Conservation (phyloP, 257 asterid genomes). For the Thymus quinquecostatus region DNA sequence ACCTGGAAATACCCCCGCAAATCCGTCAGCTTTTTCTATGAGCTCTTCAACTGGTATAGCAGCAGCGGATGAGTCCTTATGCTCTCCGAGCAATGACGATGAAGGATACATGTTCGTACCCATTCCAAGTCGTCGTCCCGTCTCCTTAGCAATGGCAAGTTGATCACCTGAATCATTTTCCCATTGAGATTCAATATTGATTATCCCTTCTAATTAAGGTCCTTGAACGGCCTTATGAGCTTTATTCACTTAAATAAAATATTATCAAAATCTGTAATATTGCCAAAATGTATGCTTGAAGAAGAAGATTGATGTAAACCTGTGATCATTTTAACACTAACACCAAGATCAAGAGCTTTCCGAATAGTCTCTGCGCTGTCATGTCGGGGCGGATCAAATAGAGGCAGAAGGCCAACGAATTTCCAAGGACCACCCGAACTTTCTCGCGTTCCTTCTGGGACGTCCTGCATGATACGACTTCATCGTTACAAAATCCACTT, state of each 20-base stretch:
- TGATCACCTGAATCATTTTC: constrained; percentile 48
- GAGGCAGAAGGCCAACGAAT: constrained; percentile 67
- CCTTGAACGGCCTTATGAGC: too few relatives aligned
- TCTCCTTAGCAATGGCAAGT: constrained; percentile 64
- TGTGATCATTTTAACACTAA: constrained; percentile 70
- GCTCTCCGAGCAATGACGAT: constrained; percentile 55
- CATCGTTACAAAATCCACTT: background rate
- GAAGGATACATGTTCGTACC: constrained; percentile 79
- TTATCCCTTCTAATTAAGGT: too few relatives aligned
- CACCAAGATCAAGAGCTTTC: constrained; percentile 72
- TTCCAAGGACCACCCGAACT: constrained; percentile 67
- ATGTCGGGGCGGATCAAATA: constrained; percentile 72
- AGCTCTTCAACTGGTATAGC: constrained; percentile 61
- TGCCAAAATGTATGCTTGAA: background rate
- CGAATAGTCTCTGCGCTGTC: constrained; percentile 70
- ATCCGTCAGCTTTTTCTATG: constrained; percentile 70
- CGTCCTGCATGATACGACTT: constrained; percentile 35
- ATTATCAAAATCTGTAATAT: too few relatives aligned
- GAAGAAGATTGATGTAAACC: constrained; percentile 32
- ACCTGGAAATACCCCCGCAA: constrained; percentile 77
- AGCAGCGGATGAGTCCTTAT: constrained; percentile 49
- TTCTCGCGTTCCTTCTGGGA: constrained; percentile 55
- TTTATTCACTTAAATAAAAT: too few relatives aligned
- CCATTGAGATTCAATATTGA: too few relatives aligned
- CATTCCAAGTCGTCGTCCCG: constrained; percentile 69